Conservation (phyloP, 768 basidiomycete genomes). For the Peribolospora kevripleyi region DNA sequence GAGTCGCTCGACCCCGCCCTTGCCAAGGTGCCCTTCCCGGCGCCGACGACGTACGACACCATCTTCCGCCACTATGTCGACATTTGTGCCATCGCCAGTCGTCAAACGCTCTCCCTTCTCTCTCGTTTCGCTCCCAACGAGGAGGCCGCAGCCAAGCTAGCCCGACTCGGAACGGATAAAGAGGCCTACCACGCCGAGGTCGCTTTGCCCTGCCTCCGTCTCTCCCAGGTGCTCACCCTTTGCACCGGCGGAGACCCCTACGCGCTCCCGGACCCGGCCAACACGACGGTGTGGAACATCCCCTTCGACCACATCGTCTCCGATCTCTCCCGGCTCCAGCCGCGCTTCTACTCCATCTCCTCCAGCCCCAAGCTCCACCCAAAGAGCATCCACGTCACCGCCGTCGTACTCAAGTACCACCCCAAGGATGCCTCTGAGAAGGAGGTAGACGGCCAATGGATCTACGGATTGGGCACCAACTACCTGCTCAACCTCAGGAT, state of each 20-base stretch:
- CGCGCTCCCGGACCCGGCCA: slow-evolving; percentile 27
- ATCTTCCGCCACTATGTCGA: slow-evolving; percentile 94
- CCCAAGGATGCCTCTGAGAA: slow-evolving; percentile 12
- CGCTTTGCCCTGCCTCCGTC: slow-evolving; percentile 45
- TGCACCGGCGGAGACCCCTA: slow-evolving; percentile 56
- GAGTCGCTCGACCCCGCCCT: slow-evolving; percentile 94
- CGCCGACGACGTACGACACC: slow-evolving; percentile 77
- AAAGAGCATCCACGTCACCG: slow-evolving; percentile 77
- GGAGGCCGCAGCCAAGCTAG: slow-evolving; percentile 46
- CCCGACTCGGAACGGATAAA: slow-evolving; percentile 61
- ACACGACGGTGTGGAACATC: slow-evolving; percentile 66
- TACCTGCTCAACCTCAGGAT: slow-evolving; percentile 81
- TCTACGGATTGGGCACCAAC: slow-evolving; percentile 81
- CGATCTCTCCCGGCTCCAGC: slow-evolving; percentile 74
- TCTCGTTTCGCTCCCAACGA: slow-evolving; percentile 69
- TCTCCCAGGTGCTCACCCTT: slow-evolving; percentile 77
- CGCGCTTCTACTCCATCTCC: slow-evolving; percentile 95
- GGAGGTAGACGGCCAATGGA: slow-evolving; percentile 28
- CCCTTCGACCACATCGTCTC: slow-evolving; percentile 95
- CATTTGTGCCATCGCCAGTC: slow-evolving; percentile 77
- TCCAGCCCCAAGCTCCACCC: slow-evolving; percentile 82
- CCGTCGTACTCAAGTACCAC: slow-evolving; percentile 82
- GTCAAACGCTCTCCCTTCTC: slow-evolving; percentile 69
- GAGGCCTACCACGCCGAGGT: slow-evolving; percentile 59
- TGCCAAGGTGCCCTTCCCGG: slow-evolving; percentile 96